phyloP scores from a whole-genome alignment of 441 rosid species.

The Gossypium gossypioides region DNA sequence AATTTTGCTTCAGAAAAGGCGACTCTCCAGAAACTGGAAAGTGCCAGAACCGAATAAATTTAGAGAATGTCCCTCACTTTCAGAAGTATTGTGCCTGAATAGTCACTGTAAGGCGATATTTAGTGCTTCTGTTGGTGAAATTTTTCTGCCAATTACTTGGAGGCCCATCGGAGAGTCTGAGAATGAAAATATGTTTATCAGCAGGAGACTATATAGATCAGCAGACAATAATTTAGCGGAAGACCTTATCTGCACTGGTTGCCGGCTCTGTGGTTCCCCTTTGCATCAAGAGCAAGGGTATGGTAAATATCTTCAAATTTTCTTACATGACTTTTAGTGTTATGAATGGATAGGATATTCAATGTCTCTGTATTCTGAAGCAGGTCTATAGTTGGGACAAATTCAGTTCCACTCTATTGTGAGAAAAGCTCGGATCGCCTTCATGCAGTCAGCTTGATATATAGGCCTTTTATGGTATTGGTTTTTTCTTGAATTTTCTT shows the following conservation, averaged over 20 bases:
- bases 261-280: slow-evolving; percentile 41
- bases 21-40: slow-evolving; percentile 43
- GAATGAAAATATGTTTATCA: slow-evolving; percentile 43
- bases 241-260: slow-evolving; percentile 46
- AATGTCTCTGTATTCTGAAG: slow-evolving; percentile 7
- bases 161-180: slow-evolving; percentile 26
- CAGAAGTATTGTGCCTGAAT: slow-evolving; percentile 26
- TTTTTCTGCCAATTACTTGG: slow-evolving; percentile 41
- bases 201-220: slow-evolving; percentile 27
- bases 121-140: slow-evolving; percentile 38
- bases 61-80: slow-evolving; percentile 25
- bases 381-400: slow-evolving; percentile 24
- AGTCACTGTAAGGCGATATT: slow-evolving; percentile 25
- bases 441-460: slow-evolving; percentile 36
- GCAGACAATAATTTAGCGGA: slow-evolving; percentile 23
- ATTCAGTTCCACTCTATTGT: slow-evolving; percentile 29
- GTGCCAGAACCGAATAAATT: slow-evolving; percentile 27
- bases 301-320: slow-evolving; percentile 10
- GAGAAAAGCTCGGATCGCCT: slow-evolving; percentile 36
- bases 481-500: slow-evolving; percentile 3
- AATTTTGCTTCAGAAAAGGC: slow-evolving; percentile 18
- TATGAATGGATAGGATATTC: background rate
- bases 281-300: slow-evolving; percentile 28
- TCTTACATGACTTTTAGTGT: background rate
- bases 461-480: slow-evolving; percentile 45